A percentile compares a stretch with the other conserved stretches of the same genome.
phyloP scores from a whole-genome alignment of 2,329 filamentous ascomycete species.

The Westerdykella aurantiaca region DNA sequence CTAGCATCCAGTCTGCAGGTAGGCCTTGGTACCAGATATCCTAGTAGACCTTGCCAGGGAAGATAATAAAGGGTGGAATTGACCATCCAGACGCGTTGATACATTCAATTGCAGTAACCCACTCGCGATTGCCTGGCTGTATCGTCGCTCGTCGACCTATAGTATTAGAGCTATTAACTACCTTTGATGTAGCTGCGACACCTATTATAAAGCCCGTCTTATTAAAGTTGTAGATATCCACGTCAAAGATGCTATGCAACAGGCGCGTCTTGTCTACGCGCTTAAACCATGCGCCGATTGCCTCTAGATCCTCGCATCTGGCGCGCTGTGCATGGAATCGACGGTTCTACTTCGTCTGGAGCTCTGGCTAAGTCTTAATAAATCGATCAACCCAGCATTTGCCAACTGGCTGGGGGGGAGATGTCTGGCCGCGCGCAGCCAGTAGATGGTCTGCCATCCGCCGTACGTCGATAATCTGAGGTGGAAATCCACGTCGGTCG shows the following conservation, averaged over 20 bases:
- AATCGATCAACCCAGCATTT: constrained; percentile 8
- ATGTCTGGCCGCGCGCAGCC: constrained; percentile 2
- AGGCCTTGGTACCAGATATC: no score
- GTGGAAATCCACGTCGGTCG: no score
- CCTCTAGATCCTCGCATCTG: constrained; percentile 2
- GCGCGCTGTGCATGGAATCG: constrained; percentile 2
- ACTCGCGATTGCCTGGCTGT: no score
- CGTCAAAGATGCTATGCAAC: constrained; percentile 4
- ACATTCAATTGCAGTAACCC: constrained; percentile 10
- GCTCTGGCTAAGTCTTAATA: constrained; percentile 7
- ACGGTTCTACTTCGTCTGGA: constrained; percentile 8
- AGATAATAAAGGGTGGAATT: constrained; percentile 10
- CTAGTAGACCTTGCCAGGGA: constrained; percentile 10
- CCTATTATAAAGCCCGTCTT: constrained; percentile 32
- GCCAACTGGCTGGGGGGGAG: constrained; percentile 2
- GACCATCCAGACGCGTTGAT: constrained; percentile 4
- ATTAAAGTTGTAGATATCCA: constrained; percentile 16
- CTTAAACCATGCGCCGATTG: no score
- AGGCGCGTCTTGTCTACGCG: constrained; percentile 6
- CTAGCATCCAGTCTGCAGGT: no score
- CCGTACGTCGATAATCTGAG: no score
- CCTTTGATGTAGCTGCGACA: constrained; percentile 13
- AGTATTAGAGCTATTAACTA: constrained; percentile 7
- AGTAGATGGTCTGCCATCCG: no score
- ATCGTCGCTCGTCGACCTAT: neutral